Percentiles rank a stretch among this genome's conserved stretches.
phyloP scores from a whole-genome alignment of 306 rosid species.

The Gastrolobium bilobum region DNA sequence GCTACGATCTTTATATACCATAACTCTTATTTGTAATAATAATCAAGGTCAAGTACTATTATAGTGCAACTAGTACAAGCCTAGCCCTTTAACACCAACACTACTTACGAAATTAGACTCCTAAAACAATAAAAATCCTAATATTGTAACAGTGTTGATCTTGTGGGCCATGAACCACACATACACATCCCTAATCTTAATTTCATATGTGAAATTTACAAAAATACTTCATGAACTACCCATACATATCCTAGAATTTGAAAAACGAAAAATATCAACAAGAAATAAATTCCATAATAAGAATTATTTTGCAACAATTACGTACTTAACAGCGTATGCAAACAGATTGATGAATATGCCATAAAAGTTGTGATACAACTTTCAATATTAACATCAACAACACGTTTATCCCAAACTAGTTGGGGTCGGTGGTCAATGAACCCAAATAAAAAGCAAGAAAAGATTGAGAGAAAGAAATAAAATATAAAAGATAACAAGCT shows the following conservation, averaged over 20 bases:
- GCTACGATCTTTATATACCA: not conserved
- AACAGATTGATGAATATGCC: conserved; percentile 24
- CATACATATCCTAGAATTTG: conserved; percentile 5
- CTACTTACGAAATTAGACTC: not conserved
- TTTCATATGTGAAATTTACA: conserved; percentile 12
- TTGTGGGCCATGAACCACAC: conserved; percentile 31
- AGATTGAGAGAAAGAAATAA: too few species aligned
- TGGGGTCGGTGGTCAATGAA: too few species aligned
- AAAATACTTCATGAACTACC: conserved; percentile 28
- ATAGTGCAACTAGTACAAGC: conserved; percentile 18
- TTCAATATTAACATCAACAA: too few species aligned
- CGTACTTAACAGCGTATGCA: not conserved
- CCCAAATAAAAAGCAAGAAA: too few species aligned
- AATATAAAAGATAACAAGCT: too few species aligned
- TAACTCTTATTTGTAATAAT: not conserved
- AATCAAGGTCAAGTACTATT: not conserved
- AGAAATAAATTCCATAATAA: not conserved
- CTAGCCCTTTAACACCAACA: conserved; percentile 1
- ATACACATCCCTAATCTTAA: not conserved
- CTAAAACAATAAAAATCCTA: conserved; percentile 24
- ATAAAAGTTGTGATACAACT: conserved; percentile 11
- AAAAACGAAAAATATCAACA: conserved; percentile 1
- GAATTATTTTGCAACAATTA: not conserved
- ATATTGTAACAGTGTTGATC: conserved; percentile 11
- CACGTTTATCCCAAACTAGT: too few species aligned